Evolutionary conservation across 139 green algal species (phyloP).

Genomic region (Chlorella sp.): DNA sequence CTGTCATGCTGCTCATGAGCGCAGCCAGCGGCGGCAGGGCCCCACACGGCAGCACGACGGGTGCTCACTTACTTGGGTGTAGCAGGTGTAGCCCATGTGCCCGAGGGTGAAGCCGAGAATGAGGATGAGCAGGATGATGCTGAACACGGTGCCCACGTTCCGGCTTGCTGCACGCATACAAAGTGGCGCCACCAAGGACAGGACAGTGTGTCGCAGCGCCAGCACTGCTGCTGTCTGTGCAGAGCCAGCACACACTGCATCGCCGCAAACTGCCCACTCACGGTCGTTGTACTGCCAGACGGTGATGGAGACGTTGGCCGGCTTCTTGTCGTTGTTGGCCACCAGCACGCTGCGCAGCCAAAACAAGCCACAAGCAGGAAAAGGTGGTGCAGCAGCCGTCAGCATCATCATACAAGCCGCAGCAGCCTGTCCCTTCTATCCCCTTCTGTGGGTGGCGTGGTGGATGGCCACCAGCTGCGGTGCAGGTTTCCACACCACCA

Average conservation of each 20-base stretch:
- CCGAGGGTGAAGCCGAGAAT: background rate
- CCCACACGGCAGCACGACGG: background rate
- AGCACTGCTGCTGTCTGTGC: background rate
- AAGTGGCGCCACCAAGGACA: background rate
- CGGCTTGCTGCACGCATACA: background rate
- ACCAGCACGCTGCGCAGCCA: background rate
- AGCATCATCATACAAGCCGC: background rate
- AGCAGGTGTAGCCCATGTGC: slow-evolving; percentile 6
- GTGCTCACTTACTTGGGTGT: background rate
- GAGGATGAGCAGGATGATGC: slow-evolving; percentile 1
- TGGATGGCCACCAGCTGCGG: background rate
- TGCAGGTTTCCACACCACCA: background rate
- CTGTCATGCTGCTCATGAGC: too few relatives aligned
- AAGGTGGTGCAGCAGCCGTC: background rate
- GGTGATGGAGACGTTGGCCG: background rate
- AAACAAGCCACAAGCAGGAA: background rate
- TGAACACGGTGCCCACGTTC: background rate
- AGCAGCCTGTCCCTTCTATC: background rate
- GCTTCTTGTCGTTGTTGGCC: background rate
- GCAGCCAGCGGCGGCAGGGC: too few relatives aligned
- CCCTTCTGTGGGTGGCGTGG: background rate
- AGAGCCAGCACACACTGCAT: background rate
- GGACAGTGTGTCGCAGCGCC: background rate
- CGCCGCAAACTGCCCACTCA: background rate
- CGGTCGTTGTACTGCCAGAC: slow-evolving; percentile 5